Evolutionary conservation across 2,329 filamentous ascomycete species (phyloP).

Genomic region (Phoma sp.): DNA sequence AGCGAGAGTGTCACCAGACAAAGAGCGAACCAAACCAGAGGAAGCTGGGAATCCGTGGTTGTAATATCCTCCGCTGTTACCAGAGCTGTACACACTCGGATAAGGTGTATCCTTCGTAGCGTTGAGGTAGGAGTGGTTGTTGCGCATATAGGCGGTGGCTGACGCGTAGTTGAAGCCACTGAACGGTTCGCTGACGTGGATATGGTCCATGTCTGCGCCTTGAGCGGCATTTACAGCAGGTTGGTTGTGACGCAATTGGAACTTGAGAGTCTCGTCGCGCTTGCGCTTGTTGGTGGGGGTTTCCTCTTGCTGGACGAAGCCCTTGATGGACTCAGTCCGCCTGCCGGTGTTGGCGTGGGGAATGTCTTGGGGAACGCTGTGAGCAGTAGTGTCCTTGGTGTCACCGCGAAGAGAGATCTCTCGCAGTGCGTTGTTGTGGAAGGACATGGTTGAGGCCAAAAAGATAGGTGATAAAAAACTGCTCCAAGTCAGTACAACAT

Average conservation of each 20-base stretch:
- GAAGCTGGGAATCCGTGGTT: neutral
- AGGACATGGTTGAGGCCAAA: neutral
- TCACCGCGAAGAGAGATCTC: neutral
- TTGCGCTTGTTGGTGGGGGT: conserved; percentile 1
- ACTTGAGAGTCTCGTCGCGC: neutral
- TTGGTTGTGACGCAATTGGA: neutral
- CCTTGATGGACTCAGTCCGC: neutral
- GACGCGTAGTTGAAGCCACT: neutral
- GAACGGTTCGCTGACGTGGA: conserved; percentile 1
- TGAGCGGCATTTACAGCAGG: neutral
- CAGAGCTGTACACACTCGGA: neutral
- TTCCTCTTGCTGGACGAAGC: neutral
- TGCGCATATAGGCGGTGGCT: neutral
- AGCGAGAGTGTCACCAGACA: neutral
- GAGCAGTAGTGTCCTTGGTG: neutral
- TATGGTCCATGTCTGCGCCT: conserved; percentile 4
- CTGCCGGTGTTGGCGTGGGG: neutral
- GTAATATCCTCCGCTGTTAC: neutral
- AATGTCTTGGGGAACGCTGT: neutral
- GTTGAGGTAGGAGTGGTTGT: neutral
- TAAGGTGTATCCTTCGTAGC: neutral
- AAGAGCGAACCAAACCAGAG: neutral
- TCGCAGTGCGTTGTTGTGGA: neutral
- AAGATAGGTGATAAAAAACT: neutral
- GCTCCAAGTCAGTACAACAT: neutral